Conservation (phyloP, 164 flowering plant genomes). For the Litsea cubeba region DNA sequence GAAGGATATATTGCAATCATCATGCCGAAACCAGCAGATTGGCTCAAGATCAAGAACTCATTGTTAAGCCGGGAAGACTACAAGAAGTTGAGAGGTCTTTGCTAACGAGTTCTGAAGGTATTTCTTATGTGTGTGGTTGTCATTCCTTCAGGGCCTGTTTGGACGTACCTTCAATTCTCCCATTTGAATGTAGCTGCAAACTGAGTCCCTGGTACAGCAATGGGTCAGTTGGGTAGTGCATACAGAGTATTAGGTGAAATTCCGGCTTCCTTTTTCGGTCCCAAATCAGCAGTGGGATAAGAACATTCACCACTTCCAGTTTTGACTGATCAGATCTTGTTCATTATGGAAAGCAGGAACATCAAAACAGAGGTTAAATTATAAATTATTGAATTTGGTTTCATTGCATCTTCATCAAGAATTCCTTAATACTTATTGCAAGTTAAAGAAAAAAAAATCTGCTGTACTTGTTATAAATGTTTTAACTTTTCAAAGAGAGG, state of each 20-base stretch:
- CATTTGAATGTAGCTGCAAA: neutral
- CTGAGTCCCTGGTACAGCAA: neutral
- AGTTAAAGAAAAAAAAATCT: too few species aligned
- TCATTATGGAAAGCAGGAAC: neutral
- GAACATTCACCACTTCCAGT: neutral
- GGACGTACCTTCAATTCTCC: neutral
- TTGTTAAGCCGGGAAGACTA: slow-evolving; percentile 57
- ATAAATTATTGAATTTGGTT: neutral
- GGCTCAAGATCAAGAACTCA: slow-evolving; percentile 66
- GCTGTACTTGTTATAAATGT: too few species aligned
- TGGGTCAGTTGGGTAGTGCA: neutral
- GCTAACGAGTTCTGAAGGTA: slow-evolving; percentile 14
- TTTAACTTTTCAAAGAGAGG: too few species aligned
- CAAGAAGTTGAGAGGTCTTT: slow-evolving; percentile 47
- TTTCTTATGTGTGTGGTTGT: neutral
- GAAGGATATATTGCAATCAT: slow-evolving; percentile 92
- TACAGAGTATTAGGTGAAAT: neutral
- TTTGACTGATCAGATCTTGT: neutral
- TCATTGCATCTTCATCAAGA: neutral
- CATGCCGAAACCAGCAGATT: slow-evolving; percentile 85
- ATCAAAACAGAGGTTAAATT: neutral
- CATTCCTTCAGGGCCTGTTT: neutral
- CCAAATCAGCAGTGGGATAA: neutral
- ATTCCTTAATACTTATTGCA: too few species aligned
- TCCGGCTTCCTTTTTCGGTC: neutral